phyloP scores from a whole-genome alignment of 2,329 filamentous ascomycete genomes.

The Penicillium sp. region DNA sequence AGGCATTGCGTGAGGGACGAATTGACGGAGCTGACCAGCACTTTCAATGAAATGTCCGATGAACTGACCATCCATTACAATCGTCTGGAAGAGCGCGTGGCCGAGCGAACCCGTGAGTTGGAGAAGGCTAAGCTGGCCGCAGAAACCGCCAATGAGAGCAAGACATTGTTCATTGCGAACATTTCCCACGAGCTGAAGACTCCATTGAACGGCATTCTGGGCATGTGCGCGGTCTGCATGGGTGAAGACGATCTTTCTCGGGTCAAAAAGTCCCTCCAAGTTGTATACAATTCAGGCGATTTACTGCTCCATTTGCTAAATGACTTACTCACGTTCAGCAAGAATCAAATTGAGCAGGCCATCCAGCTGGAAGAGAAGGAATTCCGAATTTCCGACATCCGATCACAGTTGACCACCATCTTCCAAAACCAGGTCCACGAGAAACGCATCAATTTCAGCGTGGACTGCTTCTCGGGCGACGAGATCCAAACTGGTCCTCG shows the following conservation, averaged over 20 bases:
- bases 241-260: conserved; percentile 77
- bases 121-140: conserved; percentile 89
- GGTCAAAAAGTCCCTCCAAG: conserved; percentile 80
- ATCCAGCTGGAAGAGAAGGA: conserved; percentile 80
- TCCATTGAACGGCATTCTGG: conserved; percentile 86
- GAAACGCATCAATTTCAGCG: conserved; percentile 70
- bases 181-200: conserved; percentile 82
- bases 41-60: conserved; percentile 93
- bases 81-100: conserved; percentile 79
- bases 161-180: conserved; percentile 95
- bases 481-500: conserved; percentile 38
- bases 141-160: conserved; percentile 93
- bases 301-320: conserved; percentile 82
- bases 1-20: conserved; percentile 81
- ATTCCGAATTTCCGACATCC: conserved; percentile 81
- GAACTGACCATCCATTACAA: conserved; percentile 86
- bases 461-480: conserved; percentile 64
- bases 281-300: conserved; percentile 87
- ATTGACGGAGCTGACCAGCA: conserved; percentile 75
- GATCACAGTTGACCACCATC: conserved; percentile 78
- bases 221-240: conserved; percentile 92
- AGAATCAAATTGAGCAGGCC: conserved; percentile 89
- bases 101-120: conserved; percentile 77
- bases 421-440: conserved; percentile 90
- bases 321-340: conserved; percentile 88